Percentiles rank a stretch among this genome's conserved stretches.
phyloP scores from a whole-genome alignment of 257 asterid genomes.

The Petunia secreta region DNA sequence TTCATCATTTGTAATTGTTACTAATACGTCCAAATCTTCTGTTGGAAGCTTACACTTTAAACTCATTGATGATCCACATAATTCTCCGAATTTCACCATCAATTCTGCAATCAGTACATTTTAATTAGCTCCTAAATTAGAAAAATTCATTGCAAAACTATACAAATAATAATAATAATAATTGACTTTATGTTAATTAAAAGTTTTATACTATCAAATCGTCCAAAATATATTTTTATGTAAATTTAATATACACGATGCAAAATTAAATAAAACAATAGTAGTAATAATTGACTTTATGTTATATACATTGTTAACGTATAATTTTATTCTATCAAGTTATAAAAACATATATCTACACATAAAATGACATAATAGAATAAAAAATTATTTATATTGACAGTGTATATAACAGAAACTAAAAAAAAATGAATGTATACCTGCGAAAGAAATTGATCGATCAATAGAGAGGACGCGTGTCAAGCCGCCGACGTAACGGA shows the following conservation, averaged over 20 bases:
- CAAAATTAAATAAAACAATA: not conserved
- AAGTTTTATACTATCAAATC: no score
- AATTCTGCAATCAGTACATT: conserved; percentile 43
- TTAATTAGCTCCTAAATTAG: not conserved
- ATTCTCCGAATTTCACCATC: conserved; percentile 76
- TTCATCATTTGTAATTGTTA: conserved; percentile 73
- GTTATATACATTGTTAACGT: no score
- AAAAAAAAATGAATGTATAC: not conserved
- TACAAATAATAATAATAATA: not conserved
- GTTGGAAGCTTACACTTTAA: conserved; percentile 75
- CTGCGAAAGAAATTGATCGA: conserved; percentile 38
- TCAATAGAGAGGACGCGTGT: conserved; percentile 78
- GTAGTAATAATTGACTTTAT: not conserved
- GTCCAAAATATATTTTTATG: no score
- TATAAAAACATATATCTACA: no score
- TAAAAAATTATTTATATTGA: no score
- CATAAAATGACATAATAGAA: no score
- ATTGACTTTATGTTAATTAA: no score
- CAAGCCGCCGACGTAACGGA: conserved; percentile 78
- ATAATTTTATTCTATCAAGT: no score
- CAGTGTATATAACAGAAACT: no score
- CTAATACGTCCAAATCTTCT: conserved; percentile 76
- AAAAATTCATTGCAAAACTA: not conserved
- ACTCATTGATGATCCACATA: conserved; percentile 63
- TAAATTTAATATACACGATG: no score